Evolutionary conservation across 371 early-diverging fungal species (phyloP), one percentile per base, ranked within the genome.

Genomic region (Quaeritorhiza haematococci): DNA sequence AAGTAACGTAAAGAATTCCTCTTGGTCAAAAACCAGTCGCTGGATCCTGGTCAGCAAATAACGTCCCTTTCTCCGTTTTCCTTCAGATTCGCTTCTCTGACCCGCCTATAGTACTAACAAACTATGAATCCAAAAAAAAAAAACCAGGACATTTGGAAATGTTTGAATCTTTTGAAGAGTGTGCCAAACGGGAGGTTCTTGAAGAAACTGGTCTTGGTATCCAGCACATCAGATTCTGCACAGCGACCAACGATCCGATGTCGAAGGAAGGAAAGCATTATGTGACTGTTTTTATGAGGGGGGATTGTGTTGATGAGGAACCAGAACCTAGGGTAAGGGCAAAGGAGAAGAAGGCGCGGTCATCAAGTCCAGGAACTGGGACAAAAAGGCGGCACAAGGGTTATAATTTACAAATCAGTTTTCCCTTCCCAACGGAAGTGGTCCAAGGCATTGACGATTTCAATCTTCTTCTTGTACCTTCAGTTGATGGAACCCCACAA

Each of bases 61-160:
- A 38, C 38, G 13, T 38, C 13, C 13, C 19, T 38, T 38, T 38
- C 19, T 19, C 13, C 13, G 38, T 38, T 38, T 38, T 13, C 13
- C 13, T 13, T 21, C n/a, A 35, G 24, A 60, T 57, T 17, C 13
- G 61, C 43, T 62, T 8, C 8, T n/a, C 51, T 5, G 10, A 24
- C 60, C 33, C 26, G 8, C 19, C 27, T n/a, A n/a, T n/a, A n/a
- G n/a, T n/a, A n/a, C n/a, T n/a, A n/a, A n/a, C n/a, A n/a, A n/a
- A n/a, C n/a, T n/a, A n/a, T n/a, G n/a, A n/a, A n/a, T n/a, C n/a
- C n/a, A n/a, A n/a, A n/a, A n/a, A n/a, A n/a, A n/a, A n/a, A n/a
- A n/a, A n/a, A n/a, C n/a, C n/a, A 67, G 75, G 86, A 3, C 84
- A 84, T 64, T 68, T 85, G 2, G 86, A 85, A 46, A 73, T 79